Percentiles rank a stretch among this genome's conserved stretches.
Evolutionary conservation across 208 protist genomes (phyloP).

Genomic region (Acanthamoeba culbertsoni): DNA sequence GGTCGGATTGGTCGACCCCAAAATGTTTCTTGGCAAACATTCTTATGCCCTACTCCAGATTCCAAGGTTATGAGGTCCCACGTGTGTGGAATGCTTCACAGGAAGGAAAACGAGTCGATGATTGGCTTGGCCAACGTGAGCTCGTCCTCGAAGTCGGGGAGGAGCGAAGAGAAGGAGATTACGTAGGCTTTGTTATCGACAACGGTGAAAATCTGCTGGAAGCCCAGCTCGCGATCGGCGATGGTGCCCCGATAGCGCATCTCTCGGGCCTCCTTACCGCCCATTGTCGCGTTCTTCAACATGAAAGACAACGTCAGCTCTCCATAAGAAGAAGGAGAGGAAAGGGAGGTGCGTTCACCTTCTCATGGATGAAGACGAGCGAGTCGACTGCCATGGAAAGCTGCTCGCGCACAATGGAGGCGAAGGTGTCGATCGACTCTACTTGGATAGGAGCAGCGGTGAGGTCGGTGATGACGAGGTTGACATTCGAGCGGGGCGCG

Average conservation of each 20-base stretch:
- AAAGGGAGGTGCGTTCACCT: not conserved
- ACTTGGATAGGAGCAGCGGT: not conserved
- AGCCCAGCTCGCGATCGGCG: not conserved
- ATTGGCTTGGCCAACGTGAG: not conserved
- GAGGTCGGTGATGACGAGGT: conserved; percentile 27
- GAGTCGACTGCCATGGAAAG: conserved; percentile 4
- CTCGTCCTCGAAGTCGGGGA: not conserved
- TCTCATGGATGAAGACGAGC: not conserved
- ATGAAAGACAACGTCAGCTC: not conserved
- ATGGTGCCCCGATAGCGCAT: not conserved
- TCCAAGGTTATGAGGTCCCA: too few relatives aligned
- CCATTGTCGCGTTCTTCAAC: not conserved
- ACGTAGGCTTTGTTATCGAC: conserved; percentile 21
- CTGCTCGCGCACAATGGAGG: not conserved
- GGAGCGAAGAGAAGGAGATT: conserved; percentile 20
- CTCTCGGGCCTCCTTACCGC: not conserved
- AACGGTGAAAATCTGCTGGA: not conserved
- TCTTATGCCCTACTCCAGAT: too few relatives aligned
- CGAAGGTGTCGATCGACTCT: not conserved
- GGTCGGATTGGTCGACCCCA: not conserved
- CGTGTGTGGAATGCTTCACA: not conserved
- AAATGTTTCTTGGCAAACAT: not conserved
- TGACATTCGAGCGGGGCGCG: conserved; percentile 4
- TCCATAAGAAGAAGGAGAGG: not conserved
- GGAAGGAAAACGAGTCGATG: not conserved